These are phyloP conservation scores for Melastoma malabathricum DNA, from an alignment of 345 rosid genomes.

Conservation along the genomic window DNA sequence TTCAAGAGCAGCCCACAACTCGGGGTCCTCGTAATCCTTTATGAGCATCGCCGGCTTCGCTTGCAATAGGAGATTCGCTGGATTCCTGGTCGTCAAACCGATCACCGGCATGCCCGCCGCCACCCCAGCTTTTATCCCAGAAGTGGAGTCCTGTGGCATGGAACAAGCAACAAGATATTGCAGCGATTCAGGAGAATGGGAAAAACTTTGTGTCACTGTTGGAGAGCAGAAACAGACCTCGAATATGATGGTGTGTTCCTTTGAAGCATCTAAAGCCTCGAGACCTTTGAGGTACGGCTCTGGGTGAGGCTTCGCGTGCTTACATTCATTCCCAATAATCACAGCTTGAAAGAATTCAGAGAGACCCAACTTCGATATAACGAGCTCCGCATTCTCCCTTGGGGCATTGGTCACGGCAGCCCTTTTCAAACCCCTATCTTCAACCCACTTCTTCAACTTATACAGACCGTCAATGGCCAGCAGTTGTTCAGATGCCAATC, in stretches of 20 bases:
- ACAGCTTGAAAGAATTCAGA: constrained; percentile 61
- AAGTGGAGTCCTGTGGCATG: constrained; percentile 74
- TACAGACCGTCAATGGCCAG: constrained; percentile 52
- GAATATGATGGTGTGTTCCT: constrained; percentile 65
- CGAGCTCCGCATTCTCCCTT: constrained; percentile 66
- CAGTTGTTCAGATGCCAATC: constrained; percentile 56
- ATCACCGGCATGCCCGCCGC: constrained; percentile 88
- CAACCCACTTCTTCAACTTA: constrained; percentile 68
- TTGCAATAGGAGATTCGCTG: constrained; percentile 42
- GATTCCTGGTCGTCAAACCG: constrained; percentile 69
- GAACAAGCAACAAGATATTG: background rate
- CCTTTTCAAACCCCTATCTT: constrained; percentile 67
- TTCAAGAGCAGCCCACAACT: constrained; percentile 65
- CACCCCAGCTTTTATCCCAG: constrained; percentile 92
- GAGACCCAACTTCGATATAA: constrained; percentile 71
- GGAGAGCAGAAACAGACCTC: constrained; percentile 28
- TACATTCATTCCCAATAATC: constrained; percentile 67
- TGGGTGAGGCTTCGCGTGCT: constrained; percentile 76
- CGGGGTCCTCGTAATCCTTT: constrained; percentile 67
- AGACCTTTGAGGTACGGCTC: constrained; percentile 84
- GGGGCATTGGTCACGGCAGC: constrained; percentile 99
- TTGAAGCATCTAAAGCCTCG: constrained; percentile 57
- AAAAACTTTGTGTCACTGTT: background rate
- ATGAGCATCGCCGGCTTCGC: constrained; percentile 72
- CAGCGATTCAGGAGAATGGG: background rate